A percentile compares a stretch with the other conserved stretches of the same genome.
Evolutionary conservation across 768 basidiomycete genomes (phyloP).

Genomic region (Xanthoconium stramineum): DNA sequence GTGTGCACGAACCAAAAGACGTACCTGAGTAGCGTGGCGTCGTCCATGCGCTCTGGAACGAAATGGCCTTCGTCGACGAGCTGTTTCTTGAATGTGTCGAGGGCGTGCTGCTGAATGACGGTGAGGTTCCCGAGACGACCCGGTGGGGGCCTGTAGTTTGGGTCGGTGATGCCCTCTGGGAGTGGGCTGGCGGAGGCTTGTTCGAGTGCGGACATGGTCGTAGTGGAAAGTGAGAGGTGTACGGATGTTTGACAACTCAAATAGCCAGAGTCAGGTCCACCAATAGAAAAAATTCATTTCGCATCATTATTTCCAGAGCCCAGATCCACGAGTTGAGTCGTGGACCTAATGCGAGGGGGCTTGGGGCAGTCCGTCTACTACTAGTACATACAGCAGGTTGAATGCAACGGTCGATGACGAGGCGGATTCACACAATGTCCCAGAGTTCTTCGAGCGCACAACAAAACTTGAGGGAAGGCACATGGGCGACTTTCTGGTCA

Average conservation of each 20-base stretch:
- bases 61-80: conserved; percentile 59
- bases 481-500: conserved; percentile 1
- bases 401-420: conserved; percentile 22
- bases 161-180: conserved; percentile 59
- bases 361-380: conserved; percentile 25
- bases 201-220: conserved; percentile 29
- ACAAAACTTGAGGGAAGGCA: conserved; percentile 60
- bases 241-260: conserved; percentile 11
- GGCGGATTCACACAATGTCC: conserved; percentile 71
- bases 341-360: conserved; percentile 32
- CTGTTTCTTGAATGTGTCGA: conserved; percentile 66
- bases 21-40: conserved; percentile 65
- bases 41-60: conserved; percentile 64
- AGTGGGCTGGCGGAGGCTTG: conserved; percentile 53
- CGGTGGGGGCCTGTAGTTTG: conserved; percentile 62
- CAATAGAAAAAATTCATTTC: conserved; percentile 13
- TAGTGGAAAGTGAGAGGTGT: background rate
- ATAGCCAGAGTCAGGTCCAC: background rate
- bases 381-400: conserved; percentile 29
- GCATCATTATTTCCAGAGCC: conserved; percentile 35
- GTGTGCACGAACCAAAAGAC: conserved; percentile 13
- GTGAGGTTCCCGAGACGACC: conserved; percentile 82
- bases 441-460: conserved; percentile 92
- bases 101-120: conserved; percentile 54
- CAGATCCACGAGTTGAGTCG: conserved; percentile 35